These are phyloP conservation scores for Boletus rubroflammeus DNA, from an alignment of 768 basidiomycete species.

Conservation along the genomic window DNA sequence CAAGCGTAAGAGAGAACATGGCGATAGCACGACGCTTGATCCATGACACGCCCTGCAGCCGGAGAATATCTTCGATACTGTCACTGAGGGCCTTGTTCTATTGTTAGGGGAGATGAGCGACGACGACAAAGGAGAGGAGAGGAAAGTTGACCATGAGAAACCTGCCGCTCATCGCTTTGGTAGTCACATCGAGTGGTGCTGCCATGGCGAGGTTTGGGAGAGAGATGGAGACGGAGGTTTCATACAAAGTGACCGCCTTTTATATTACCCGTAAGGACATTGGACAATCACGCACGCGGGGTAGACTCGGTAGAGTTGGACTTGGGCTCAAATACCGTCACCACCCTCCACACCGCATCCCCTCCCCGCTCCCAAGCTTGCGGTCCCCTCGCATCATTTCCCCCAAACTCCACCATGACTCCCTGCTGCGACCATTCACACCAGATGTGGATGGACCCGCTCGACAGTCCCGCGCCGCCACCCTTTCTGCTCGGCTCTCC, in stretches of 20 bases:
- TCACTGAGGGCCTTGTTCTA: constrained; percentile 73
- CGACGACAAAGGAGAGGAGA: neutral
- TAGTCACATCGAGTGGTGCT: constrained; percentile 55
- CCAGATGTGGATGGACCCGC: constrained; percentile 88
- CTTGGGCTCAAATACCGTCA: constrained; percentile 54
- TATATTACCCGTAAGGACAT: constrained; percentile 1
- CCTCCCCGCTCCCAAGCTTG: constrained; percentile 87
- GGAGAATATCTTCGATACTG: constrained; percentile 57
- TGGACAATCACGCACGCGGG: neutral
- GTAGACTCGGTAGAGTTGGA: neutral
- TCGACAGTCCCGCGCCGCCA: constrained; percentile 80
- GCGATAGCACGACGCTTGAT: constrained; percentile 60
- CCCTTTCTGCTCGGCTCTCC: constrained; percentile 93
- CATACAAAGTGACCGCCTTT: neutral
- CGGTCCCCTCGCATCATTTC: constrained; percentile 70
- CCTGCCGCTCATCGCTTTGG: constrained; percentile 57
- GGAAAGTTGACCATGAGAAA: constrained; percentile 51
- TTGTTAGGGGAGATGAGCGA: constrained; percentile 1
- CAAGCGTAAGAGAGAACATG: constrained; percentile 54
- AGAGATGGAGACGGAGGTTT: neutral
- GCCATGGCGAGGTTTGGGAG: constrained; percentile 46
- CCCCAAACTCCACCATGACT: constrained; percentile 84
- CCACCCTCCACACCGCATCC: constrained; percentile 73
- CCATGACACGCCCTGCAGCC: constrained; percentile 73
- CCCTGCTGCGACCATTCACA: constrained; percentile 86